Base-by-base conservation (phyloP, 352 stramenopile species). In the Phytophthora niederhauseri region DNA sequence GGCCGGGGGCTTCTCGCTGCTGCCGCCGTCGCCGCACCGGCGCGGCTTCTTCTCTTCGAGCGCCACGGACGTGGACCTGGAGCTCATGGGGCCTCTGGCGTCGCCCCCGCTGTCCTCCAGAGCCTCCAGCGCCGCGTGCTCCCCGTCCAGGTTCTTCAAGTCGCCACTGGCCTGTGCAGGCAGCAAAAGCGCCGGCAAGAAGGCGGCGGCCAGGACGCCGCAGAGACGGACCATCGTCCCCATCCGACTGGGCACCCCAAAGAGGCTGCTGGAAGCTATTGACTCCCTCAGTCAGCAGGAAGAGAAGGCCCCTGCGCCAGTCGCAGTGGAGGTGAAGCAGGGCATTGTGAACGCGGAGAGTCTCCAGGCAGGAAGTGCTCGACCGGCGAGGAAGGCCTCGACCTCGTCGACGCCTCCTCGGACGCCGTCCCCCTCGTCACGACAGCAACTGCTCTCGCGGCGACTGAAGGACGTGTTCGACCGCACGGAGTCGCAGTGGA, bases 131-230 rank as follows among this genome's bases (percentile, higher is more conserved):
- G 55, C 64, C 0, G 53, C 77, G 11, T 78, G 68, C 26, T 95
- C 86, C 2, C 88, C 88, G 5, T 94, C 88, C 12, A 75, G 64
- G 19, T 95, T 93, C 69, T 92, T 95, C 57, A 85, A 86, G 17
- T 94, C 86, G 20, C 86, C 88, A 9, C 70, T 84, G 41, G 73
- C 67, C 3, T 64, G 58, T 52, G 20, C 63, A 9, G 61, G 14
- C 5, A 30, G 57, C 6, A 49, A 49, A 15, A 57, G 22, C 9
- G 57, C 51, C 19, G 31, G 58, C 22, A 64, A 57, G 19, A 20
- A 22, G 36, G 6, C 60, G 19, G 49, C 17, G 5, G 28, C 28
- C 28, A 74, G 64, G 7, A 73, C 57, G 5, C 57, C 70, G 6
- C 66, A 69, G 41, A 52, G 64, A 46, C 52, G 59, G 7, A 61